These are phyloP conservation scores for Caryopteris hybrid DNA, from an alignment of 305 asterid species.

Conservation along the genomic window DNA sequence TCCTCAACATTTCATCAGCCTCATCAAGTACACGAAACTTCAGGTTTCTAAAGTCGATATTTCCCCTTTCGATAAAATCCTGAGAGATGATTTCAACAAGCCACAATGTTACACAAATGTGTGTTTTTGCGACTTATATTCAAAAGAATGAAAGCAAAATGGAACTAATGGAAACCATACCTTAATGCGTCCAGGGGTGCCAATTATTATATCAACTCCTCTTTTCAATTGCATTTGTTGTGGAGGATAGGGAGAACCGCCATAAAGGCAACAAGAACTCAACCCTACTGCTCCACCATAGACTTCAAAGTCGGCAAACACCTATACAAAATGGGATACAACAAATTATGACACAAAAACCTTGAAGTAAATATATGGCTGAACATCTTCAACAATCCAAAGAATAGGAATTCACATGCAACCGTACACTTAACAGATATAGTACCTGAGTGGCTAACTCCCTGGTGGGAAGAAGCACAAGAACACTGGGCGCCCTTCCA, in stretches of 20 bases:
- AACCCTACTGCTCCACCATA: conserved; percentile 81
- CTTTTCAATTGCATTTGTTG: conserved; percentile 56
- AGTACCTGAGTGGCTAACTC: conserved; percentile 77
- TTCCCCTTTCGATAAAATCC: conserved; percentile 84
- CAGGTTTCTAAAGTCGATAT: conserved; percentile 63
- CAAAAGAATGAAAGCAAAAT: not conserved
- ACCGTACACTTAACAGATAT: not conserved
- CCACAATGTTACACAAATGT: not conserved
- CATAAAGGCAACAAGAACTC: conserved; percentile 79
- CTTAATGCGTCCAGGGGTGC: conserved; percentile 96
- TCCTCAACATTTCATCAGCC: conserved; percentile 98
- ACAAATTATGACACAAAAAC: not conserved
- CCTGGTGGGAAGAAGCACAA: conserved; percentile 92
- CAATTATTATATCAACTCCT: conserved; percentile 85
- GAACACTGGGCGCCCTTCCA: conserved; percentile 85
- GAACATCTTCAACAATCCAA: not conserved
- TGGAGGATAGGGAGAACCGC: conserved; percentile 63
- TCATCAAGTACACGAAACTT: conserved; percentile 93
- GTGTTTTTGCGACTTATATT: not conserved
- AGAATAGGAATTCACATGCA: not conserved
- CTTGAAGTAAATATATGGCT: not conserved
- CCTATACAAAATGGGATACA: conserved; percentile 34
- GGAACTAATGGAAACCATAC: conserved; percentile 23
- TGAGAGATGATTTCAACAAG: conserved; percentile 20
- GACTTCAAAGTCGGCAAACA: conserved; percentile 61